A percentile compares a stretch with the other conserved stretches of the same genome.
These are phyloP conservation scores for Circinella minor DNA, from an alignment of 371 early-diverging fungal genomes.

Conservation along the genomic window DNA sequence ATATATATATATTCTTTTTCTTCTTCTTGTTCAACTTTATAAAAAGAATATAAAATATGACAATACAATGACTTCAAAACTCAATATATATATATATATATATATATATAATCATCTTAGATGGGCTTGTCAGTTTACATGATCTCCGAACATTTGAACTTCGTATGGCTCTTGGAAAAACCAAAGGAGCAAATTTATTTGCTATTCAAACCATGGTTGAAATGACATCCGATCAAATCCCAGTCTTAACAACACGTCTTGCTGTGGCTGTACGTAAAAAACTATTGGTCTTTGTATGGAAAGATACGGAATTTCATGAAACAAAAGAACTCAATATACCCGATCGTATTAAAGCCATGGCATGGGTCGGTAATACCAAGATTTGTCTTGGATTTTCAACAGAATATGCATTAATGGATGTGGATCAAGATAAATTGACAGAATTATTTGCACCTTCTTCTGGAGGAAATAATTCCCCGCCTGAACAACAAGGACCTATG, in stretches of 20 bases:
- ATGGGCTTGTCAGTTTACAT: conserved; percentile 75
- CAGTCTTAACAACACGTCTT: conserved; percentile 75
- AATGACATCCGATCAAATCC: conserved; percentile 65
- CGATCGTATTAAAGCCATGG: conserved; percentile 70
- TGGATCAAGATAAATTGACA: conserved; percentile 60
- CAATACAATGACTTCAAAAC: not conserved
- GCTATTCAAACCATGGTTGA: conserved; percentile 79
- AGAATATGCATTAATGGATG: conserved; percentile 72
- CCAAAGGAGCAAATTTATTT: conserved; percentile 76
- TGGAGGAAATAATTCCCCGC: conserved; percentile 22
- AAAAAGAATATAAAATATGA: not conserved
- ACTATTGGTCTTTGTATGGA: conserved; percentile 78
- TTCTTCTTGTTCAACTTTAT: not conserved
- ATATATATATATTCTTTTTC: conserved; percentile 8
- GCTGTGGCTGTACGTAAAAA: conserved; percentile 77
- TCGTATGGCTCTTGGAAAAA: conserved; percentile 69
- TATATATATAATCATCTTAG: too few relatives aligned
- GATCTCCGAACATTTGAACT: conserved; percentile 74
- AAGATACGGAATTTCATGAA: conserved; percentile 74
- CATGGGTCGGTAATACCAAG: conserved; percentile 71
- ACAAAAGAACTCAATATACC: conserved; percentile 68
- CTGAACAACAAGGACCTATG: conserved; percentile 46
- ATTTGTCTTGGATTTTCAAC: conserved; percentile 71
- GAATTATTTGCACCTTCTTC: conserved; percentile 49
- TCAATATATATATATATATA: too few relatives aligned